phyloP scores from a whole-genome alignment of 805 yeast species.

The Maudiozyma turicensis region DNA sequence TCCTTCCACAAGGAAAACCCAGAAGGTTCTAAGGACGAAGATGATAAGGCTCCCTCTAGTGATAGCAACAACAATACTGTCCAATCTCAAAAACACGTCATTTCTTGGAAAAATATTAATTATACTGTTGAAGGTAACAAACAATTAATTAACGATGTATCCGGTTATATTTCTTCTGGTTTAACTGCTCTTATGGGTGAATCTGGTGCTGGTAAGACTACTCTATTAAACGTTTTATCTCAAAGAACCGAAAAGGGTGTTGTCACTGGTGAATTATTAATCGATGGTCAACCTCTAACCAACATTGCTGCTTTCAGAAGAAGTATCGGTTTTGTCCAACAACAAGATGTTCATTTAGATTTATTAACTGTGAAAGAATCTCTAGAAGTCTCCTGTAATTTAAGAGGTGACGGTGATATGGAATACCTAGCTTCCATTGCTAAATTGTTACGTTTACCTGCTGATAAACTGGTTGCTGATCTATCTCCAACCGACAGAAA shows the following conservation, averaged over 20 bases:
- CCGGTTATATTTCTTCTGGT: slow-evolving; percentile 67
- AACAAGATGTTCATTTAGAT: slow-evolving; percentile 45
- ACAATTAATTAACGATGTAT: slow-evolving; percentile 35
- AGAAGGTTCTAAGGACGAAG: slow-evolving; percentile 2
- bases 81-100: slow-evolving; percentile 34
- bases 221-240: slow-evolving; percentile 44
- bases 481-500: slow-evolving; percentile 47
- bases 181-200: slow-evolving; percentile 53
- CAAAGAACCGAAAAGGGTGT: slow-evolving; percentile 46
- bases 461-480: slow-evolving; percentile 39
- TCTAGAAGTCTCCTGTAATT: slow-evolving; percentile 39
- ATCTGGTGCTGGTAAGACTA: slow-evolving; percentile 59
- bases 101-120: slow-evolving; percentile 53
- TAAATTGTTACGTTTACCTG: slow-evolving; percentile 35
- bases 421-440: slow-evolving; percentile 29
- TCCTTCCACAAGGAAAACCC: slow-evolving; percentile 8
- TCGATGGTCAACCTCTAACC: slow-evolving; percentile 42
- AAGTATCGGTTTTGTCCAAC: slow-evolving; percentile 50
- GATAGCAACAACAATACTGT: neutral
- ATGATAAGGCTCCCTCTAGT: neutral
- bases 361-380: slow-evolving; percentile 47
- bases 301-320: slow-evolving; percentile 37
- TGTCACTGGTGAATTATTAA: slow-evolving; percentile 48
- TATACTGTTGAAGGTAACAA: slow-evolving; percentile 35
- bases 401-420: slow-evolving; percentile 33